Evolutionary conservation across 2,329 filamentous ascomycete genomes (phyloP).

Genomic region (Pseudopithomyces maydicus): DNA sequence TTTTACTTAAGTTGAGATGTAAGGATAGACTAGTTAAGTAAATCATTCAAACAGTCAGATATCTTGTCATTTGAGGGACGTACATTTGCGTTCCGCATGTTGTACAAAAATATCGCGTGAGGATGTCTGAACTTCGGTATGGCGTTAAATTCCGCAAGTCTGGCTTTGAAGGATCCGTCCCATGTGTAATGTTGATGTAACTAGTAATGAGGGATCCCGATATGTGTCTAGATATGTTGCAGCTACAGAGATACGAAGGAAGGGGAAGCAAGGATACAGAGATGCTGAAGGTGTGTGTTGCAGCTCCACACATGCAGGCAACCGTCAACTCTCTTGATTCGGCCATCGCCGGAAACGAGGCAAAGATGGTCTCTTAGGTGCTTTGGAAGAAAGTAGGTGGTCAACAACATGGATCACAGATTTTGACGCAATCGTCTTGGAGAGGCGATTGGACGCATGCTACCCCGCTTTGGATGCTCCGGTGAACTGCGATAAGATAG

Average conservation of each 20-base stretch:
- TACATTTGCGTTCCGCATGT: constrained; percentile 54
- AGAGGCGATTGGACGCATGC: too few relatives aligned
- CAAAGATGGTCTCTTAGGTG: too few relatives aligned
- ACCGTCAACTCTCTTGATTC: constrained; percentile 27
- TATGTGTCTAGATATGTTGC: constrained; percentile 55
- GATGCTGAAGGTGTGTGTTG: constrained; percentile 46
- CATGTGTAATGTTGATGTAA: constrained; percentile 44
- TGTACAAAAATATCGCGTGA: constrained; percentile 50
- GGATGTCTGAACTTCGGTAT: constrained; percentile 46
- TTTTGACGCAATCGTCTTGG: too few relatives aligned
- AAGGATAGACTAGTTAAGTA: not conserved
- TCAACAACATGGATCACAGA: too few relatives aligned
- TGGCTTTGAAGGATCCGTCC: constrained; percentile 20
- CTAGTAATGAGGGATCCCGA: constrained; percentile 53
- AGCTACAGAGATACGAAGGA: constrained; percentile 53
- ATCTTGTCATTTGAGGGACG: not conserved
- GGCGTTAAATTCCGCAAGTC: constrained; percentile 29
- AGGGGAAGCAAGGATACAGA: constrained; percentile 48
- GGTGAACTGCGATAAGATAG: too few relatives aligned
- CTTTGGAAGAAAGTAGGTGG: too few relatives aligned
- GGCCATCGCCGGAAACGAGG: constrained; percentile 6
- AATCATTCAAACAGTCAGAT: too few relatives aligned
- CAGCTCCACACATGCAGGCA: constrained; percentile 52
- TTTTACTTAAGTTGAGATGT: not conserved
- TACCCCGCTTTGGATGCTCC: too few relatives aligned